Evolutionary conservation across 1,284 basidiomycete species (phyloP).

Genomic region (Ustilago shanxiensis): DNA sequence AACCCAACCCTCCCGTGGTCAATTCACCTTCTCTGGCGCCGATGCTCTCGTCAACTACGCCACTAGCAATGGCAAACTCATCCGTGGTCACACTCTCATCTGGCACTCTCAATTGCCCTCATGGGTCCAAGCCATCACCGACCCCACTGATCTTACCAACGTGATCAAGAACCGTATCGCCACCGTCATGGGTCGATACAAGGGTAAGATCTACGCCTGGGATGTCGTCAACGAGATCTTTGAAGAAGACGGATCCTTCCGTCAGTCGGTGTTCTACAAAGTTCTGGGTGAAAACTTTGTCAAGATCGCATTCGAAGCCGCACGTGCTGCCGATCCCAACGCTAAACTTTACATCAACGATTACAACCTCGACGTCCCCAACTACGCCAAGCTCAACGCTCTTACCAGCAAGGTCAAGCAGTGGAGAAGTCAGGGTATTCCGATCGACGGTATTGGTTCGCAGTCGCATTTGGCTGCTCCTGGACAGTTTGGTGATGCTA

Average conservation of each 20-base stretch:
- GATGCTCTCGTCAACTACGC: constrained; percentile 36
- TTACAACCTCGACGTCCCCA: constrained; percentile 22
- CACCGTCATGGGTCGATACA: constrained; percentile 24
- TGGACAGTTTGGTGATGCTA: constrained; percentile 17
- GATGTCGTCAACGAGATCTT: constrained; percentile 38
- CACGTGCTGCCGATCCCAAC: constrained; percentile 16
- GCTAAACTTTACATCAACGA: constrained; percentile 41
- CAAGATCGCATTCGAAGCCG: constrained; percentile 27
- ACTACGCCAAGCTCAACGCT: constrained; percentile 20
- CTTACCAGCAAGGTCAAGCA: constrained; percentile 24
- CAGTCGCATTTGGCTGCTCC: constrained; percentile 24
- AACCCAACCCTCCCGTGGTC: constrained; percentile 18
- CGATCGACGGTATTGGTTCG: constrained; percentile 33
- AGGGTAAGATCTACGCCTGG: constrained; percentile 33
- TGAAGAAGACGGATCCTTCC: constrained; percentile 29
- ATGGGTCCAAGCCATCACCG: constrained; percentile 25
- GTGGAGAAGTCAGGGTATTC: constrained; percentile 28
- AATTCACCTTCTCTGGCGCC: constrained; percentile 17
- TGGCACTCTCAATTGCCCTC: constrained; percentile 29
- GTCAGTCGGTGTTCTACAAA: constrained; percentile 26
- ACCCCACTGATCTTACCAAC: constrained; percentile 22
- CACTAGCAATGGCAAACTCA: constrained; percentile 17
- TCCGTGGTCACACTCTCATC: constrained; percentile 28
- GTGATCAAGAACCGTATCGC: constrained; percentile 30
- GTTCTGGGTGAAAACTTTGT: constrained; percentile 32